phyloP scores from a whole-genome alignment of 1,284 basidiomycete species.

The Ganoderma meredithae region DNA sequence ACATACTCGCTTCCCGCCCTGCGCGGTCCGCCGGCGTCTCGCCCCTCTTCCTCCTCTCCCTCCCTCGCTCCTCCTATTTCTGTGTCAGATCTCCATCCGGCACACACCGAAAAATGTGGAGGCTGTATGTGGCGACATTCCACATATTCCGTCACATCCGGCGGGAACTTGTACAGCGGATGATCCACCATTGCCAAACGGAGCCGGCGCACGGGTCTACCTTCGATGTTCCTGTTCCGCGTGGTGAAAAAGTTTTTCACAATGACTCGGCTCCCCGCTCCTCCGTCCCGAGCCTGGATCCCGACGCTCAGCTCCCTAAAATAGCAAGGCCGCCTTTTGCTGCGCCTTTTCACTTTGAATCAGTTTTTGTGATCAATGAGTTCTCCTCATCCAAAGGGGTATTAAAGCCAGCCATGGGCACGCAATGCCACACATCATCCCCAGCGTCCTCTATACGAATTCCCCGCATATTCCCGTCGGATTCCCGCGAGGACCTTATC shows the following conservation, averaged over 20 bases:
- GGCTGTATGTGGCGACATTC: background rate
- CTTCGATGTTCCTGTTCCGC: slow-evolving; percentile 18
- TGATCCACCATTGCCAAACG: slow-evolving; percentile 28
- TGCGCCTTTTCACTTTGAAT: background rate
- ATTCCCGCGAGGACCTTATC: slow-evolving; percentile 18
- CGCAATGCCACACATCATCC: background rate
- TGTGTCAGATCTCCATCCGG: background rate
- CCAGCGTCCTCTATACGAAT: background rate
- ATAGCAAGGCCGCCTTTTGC: slow-evolving; percentile 17
- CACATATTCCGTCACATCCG: background rate
- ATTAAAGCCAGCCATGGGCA: background rate
- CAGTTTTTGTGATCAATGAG: background rate
- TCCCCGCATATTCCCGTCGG: background rate
- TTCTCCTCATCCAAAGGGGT: background rate
- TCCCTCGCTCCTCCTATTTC: background rate
- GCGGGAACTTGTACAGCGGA: background rate
- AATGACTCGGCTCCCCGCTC: slow-evolving; percentile 38
- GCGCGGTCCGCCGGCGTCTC: slow-evolving; percentile 33
- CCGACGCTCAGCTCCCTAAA: slow-evolving; percentile 27
- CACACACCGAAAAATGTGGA: background rate
- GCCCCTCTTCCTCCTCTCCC: slow-evolving; percentile 6
- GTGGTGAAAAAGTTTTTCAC: slow-evolving; percentile 36
- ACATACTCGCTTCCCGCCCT: slow-evolving; percentile 23
- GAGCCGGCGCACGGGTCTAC: slow-evolving; percentile 15
- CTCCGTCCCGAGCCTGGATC: slow-evolving; percentile 30